phyloP scores from a whole-genome alignment of 2,329 filamentous ascomycete genomes.

The Clonostachys sp. region DNA sequence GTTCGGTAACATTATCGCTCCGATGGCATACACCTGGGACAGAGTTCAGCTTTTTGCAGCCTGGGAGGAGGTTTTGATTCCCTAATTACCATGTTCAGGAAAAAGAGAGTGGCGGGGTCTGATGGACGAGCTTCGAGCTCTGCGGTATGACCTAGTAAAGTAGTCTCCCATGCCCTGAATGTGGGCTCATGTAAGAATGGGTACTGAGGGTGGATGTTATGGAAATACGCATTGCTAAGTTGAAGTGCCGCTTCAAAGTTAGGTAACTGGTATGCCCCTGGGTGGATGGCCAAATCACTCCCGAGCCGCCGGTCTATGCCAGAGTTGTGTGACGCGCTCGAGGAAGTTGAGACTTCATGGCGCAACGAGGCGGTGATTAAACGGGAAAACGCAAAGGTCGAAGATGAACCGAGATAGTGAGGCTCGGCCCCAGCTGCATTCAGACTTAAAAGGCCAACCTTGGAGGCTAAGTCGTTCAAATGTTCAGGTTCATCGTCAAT shows the following conservation, averaged over 20 bases:
- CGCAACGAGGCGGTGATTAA: background rate
- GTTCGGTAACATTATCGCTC: slow-evolving; percentile 1
- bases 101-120: slow-evolving; percentile 4
- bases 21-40: slow-evolving; percentile 8
- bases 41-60: too few relatives aligned
- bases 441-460: background rate
- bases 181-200: slow-evolving; percentile 27
- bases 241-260: background rate
- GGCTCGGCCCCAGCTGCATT: background rate
- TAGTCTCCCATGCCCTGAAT: slow-evolving; percentile 20
- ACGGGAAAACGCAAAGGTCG: background rate
- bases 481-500: too few relatives aligned
- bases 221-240: slow-evolving; percentile 22
- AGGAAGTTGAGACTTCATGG: background rate
- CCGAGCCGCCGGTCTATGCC: background rate
- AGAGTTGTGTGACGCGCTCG: background rate
- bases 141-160: slow-evolving; percentile 5
- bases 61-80: background rate
- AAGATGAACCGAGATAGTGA: background rate
- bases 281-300: background rate
- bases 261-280: background rate
- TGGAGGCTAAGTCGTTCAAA: too few relatives aligned
- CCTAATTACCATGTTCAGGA: slow-evolving; percentile 7
- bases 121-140: background rate
- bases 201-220: slow-evolving; percentile 28